Base-by-base conservation (phyloP, 371 early-diverging fungal species). In the Mortierella sp. region DNA sequence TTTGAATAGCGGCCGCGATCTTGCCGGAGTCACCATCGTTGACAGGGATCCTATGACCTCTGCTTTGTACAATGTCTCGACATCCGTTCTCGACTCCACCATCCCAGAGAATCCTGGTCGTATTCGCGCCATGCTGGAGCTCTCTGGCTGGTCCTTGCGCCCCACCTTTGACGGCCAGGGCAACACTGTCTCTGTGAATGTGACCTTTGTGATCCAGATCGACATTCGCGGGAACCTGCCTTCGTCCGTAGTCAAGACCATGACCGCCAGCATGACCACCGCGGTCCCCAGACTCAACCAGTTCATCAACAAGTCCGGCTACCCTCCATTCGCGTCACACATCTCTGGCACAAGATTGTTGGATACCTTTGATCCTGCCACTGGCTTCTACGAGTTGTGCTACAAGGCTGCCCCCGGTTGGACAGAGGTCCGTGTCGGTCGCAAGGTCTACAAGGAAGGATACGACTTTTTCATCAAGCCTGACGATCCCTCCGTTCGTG, bases 141-240 rank as follows among this genome's bases (percentile, higher is more conserved):
- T 93, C 5, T 90, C 91, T 61, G 95, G 95, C 11, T 95, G 93
- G 93, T 88, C 91, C 5, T 86, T 94, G 71, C 75, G 87, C 2
- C 91, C 92, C 1, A 82, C 86, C 2, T 76, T 89, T 43, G 90
- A 92, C 67, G 79, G 77, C 10, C 83, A 88, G 21, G 92, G 91
- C 31, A 82, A 80, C 44, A 90, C 89, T 3, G 73, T 82, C 1
- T 88, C 90, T 10, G 91, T 93, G 40, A 77, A 88, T 48, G 90
- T 93, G 21, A 89, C 87, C 26, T 92, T 91, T 87, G 88, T 93
- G 26, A 89, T 90, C 67, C 92, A 91, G 64, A 86, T 91, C 53
- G 93, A 93, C 73, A 89, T 92, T 81, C 74, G 83, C 9, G 83
- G 83, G 0, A 83, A 51, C 61, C 64, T 83, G 9, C 83, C 80